Evolutionary conservation across 164 flowering plant genomes (phyloP).

Genomic region (Dillenia turbinata): DNA sequence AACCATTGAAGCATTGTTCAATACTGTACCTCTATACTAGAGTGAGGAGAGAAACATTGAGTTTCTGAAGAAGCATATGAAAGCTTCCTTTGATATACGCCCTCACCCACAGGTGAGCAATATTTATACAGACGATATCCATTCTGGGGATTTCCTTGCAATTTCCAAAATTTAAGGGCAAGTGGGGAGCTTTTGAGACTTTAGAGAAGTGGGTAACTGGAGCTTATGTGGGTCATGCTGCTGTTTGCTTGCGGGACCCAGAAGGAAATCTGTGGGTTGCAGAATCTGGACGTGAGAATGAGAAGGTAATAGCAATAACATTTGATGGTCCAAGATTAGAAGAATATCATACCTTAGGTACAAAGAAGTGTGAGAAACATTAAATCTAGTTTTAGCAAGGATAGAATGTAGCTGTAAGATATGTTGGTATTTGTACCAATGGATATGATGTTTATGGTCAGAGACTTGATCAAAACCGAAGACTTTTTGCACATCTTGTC

Average conservation of each 20-base stretch:
- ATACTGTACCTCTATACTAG: conserved; percentile 90
- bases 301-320: conserved; percentile 35
- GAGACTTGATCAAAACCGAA: too few species aligned
- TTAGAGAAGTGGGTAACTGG: conserved; percentile 98
- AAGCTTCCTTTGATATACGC: conserved; percentile 66
- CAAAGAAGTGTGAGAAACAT: too few species aligned
- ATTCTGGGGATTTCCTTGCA: conserved; percentile 93
- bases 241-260: conserved; percentile 87
- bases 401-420: too few species aligned
- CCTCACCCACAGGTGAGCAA: conserved; percentile 90
- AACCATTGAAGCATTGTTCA: conserved; percentile 89
- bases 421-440: too few species aligned
- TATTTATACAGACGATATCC: conserved; percentile 62
- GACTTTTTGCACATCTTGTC: too few species aligned
- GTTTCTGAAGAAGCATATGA: conserved; percentile 89
- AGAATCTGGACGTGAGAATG: conserved; percentile 96
- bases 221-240: conserved; percentile 92
- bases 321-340: too few species aligned
- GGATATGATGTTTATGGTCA: too few species aligned
- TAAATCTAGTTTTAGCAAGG: too few species aligned
- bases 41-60: conserved; percentile 84
- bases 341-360: too few species aligned
- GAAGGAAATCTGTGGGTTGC: conserved; percentile 97
- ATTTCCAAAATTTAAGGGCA: conserved; percentile 94
- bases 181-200: conserved; percentile 99